A percentile compares a stretch with the other conserved stretches of the same genome.
phyloP scores from a whole-genome alignment of 2,329 filamentous ascomycete species.

The Colletotrichum lupini region DNA sequence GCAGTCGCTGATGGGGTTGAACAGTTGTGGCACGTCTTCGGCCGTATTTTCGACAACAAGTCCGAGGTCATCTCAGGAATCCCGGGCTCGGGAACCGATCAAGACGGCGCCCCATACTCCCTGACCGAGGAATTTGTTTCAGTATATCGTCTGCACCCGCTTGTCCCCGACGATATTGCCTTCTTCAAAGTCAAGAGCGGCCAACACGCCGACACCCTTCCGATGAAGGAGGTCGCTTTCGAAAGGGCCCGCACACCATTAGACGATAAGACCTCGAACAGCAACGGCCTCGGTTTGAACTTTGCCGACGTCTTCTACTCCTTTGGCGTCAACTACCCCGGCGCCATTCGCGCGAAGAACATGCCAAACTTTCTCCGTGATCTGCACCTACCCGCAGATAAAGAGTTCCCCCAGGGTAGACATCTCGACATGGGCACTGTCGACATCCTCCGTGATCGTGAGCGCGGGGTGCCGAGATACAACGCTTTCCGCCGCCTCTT shows the following conservation, averaged over 20 bases:
- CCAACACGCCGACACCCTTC: constrained; percentile 41
- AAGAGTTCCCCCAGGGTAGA: constrained; percentile 48
- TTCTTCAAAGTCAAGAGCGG: constrained; percentile 40
- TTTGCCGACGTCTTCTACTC: constrained; percentile 55
- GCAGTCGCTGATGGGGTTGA: neutral
- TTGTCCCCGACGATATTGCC: constrained; percentile 48
- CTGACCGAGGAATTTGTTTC: constrained; percentile 51
- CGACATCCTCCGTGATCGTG: constrained; percentile 58
- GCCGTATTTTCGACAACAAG: neutral
- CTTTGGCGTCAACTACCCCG: constrained; percentile 59
- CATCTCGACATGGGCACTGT: constrained; percentile 56
- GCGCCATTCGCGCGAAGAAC: constrained; percentile 53
- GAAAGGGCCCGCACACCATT: constrained; percentile 46
- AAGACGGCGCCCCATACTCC: constrained; percentile 51
- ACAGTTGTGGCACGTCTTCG: constrained; percentile 50
- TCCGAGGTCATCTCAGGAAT: constrained; percentile 36
- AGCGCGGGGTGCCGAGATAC: constrained; percentile 58
- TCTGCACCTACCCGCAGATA: constrained; percentile 41
- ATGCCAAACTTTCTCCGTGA: constrained; percentile 49
- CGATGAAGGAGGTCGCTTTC: constrained; percentile 47
- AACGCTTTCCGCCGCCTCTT: constrained; percentile 56
- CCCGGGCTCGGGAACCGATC: constrained; percentile 42
- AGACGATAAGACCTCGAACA: constrained; percentile 22
- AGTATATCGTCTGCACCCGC: constrained; percentile 54
- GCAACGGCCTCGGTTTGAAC: constrained; percentile 36